Evolutionary conservation across 192 early-diverging fungal species (phyloP), one percentile per base, ranked within the genome.

Genomic region (Coemansia sp.): DNA sequence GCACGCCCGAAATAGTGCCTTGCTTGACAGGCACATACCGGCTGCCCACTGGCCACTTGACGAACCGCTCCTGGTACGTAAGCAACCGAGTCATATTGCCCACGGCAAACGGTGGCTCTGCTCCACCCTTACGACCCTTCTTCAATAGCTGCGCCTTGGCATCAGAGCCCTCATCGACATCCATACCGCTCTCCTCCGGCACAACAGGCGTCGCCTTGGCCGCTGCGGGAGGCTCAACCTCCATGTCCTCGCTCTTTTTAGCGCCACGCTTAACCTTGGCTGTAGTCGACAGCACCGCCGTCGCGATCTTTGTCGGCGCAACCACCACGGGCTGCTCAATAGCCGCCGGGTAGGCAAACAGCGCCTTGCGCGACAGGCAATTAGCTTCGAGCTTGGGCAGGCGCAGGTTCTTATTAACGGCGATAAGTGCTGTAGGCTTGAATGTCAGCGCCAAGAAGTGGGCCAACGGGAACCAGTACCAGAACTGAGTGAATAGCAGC

Each of bases 401-500:
- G 70, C 91, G 77, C 27, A 99, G 82, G 63, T 97, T 86, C 64
- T 90, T 91, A 83, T 97, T 95, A 64, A 99, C 86, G 9, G 94
- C 98, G 84, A 99, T 97, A 42, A 99, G 77, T 42, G 92, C 95
- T 2, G 98, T 99, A 6, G 98, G 97, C 43, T 90, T 93, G 75
- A 99, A 97, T 8, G 97, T 87, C 80, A 99, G 88, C 63, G 93
- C 89, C 67, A 99, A 75, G 78, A 99, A 98, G 85, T 98, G 98
- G 33, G 93, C 92, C 73, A 98, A 83, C 42, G 98, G 98, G 86
- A 93, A 98, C 98, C 98, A 99, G 89, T 96, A 96, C 98, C 98
- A 99, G 83, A 97, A 98, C 86, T 99, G 97, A 27, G 96, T 95
- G 72, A 99, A 99, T 36, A 99, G 88, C 11, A 95, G 94, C 91